A percentile compares a stretch with the other conserved stretches of the same genome.
These are phyloP conservation scores for Umbilicus rupestris DNA, from an alignment of 164 flowering plant genomes.

Conservation along the genomic window DNA sequence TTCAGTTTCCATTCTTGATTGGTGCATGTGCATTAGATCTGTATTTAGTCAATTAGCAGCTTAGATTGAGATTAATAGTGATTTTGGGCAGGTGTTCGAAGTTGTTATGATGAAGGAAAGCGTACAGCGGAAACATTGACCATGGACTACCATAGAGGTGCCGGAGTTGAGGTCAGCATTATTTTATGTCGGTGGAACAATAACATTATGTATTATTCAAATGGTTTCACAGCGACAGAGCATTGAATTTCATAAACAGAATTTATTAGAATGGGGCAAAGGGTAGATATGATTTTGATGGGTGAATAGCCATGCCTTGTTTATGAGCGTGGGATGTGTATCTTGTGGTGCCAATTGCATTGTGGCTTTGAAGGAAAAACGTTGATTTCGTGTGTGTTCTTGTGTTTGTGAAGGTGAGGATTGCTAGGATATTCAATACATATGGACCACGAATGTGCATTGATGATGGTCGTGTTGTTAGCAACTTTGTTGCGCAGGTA, in stretches of 20 bases:
- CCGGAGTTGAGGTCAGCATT: constrained; percentile 47
- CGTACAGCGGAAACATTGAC: constrained; percentile 81
- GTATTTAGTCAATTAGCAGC: background rate
- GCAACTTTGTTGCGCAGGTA: constrained; percentile 97
- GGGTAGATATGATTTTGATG: background rate
- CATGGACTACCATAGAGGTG: constrained; percentile 86
- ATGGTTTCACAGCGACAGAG: background rate
- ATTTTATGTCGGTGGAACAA: background rate
- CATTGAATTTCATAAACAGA: background rate
- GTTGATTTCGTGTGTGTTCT: background rate
- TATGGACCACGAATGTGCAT: constrained; percentile 97
- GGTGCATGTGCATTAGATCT: background rate
- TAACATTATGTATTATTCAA: background rate
- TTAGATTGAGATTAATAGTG: background rate
- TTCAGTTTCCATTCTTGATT: background rate
- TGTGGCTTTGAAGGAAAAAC: background rate
- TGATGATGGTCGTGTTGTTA: constrained; percentile 95
- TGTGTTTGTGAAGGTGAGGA: constrained; percentile 56
- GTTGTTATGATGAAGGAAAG: constrained; percentile 83
- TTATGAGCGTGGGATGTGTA: background rate
- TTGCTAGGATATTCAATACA: constrained; percentile 93
- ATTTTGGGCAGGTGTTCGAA: constrained; percentile 68
- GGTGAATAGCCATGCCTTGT: background rate
- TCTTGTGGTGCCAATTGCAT: background rate
- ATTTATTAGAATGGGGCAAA: background rate